Evolutionary conservation across 768 basidiomycete species (phyloP).

Genomic region (Mycena capillaripes): DNA sequence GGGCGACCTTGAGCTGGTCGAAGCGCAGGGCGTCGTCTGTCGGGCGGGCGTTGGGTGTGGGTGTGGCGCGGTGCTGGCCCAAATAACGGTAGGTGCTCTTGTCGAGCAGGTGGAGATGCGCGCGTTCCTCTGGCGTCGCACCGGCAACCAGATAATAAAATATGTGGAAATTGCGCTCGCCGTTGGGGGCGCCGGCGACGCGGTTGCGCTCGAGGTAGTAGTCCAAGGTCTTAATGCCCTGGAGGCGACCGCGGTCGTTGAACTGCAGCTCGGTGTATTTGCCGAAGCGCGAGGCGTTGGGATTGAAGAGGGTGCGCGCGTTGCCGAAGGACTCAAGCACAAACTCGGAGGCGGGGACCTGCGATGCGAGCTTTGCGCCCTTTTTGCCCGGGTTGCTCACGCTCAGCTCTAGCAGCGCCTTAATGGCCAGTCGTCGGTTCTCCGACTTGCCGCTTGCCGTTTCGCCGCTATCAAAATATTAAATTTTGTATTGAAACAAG

Average conservation of each 20-base stretch:
- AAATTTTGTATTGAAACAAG: not conserved
- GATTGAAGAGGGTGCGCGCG: conserved; percentile 91
- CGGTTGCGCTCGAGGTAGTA: conserved; percentile 95
- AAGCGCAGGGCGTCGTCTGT: conserved; percentile 92
- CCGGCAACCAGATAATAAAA: conserved; percentile 98
- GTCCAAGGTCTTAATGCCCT: conserved; percentile 94
- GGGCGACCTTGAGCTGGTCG: conserved; percentile 67
- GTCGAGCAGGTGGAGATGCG: conserved; percentile 88
- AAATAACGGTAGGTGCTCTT: conserved; percentile 90
- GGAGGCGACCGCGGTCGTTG: conserved; percentile 89
- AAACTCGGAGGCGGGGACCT: conserved; percentile 94
- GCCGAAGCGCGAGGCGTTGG: conserved; percentile 96
- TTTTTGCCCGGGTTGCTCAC: conserved; percentile 94
- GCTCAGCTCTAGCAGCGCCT: conserved; percentile 91
- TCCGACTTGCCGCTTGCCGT: conserved; percentile 96
- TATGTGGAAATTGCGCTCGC: conserved; percentile 97
- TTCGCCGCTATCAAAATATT: conserved; percentile 78
- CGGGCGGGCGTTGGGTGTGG: conserved; percentile 61
- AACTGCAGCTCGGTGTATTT: conserved; percentile 99
- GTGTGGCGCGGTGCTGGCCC: conserved; percentile 71
- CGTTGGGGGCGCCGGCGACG: conserved; percentile 88
- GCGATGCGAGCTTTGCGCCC: conserved; percentile 87
- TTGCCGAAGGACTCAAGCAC: conserved; percentile 96
- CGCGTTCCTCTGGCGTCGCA: conserved; percentile 88
- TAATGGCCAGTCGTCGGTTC: conserved; percentile 90